Percentiles rank a stretch among this genome's conserved stretches.
phyloP scores from a whole-genome alignment of 345 rosid genomes.

The Syzygium jambos region DNA sequence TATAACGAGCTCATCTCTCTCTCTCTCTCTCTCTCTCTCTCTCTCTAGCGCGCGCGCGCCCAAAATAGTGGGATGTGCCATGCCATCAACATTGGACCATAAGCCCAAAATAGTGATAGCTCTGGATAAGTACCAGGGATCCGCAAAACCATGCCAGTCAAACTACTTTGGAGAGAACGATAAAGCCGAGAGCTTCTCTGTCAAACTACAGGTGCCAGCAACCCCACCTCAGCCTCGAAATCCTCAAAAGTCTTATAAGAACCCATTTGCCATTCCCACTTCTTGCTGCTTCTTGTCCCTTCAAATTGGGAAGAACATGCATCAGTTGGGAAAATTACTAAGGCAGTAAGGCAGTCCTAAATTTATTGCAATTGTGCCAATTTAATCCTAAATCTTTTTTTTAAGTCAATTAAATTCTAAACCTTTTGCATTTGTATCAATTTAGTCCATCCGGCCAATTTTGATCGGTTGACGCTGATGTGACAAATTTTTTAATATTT shows the following conservation, averaged over 20 bases:
- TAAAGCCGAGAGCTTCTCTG: neutral
- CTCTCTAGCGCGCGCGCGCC: neutral
- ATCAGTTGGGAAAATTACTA: too few species aligned
- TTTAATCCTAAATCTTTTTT: too few species aligned
- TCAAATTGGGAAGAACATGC: neutral
- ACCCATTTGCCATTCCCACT: neutral
- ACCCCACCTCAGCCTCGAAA: neutral
- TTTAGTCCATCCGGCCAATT: too few species aligned
- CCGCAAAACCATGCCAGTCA: neutral
- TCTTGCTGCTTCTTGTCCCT: neutral
- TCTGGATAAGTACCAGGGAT: neutral
- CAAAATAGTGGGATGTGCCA: neutral
- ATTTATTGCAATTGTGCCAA: too few species aligned
- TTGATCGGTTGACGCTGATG: too few species aligned
- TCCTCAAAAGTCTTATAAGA: neutral
- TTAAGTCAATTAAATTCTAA: too few species aligned
- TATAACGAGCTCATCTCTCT: neutral
- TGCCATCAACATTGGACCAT: neutral
- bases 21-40: neutral
- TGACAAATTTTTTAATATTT: too few species aligned
- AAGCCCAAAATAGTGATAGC: neutral
- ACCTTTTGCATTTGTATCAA: too few species aligned
- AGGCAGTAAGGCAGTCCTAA: too few species aligned
- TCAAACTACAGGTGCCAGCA: neutral
- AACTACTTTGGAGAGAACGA: neutral